Base-by-base conservation (phyloP, 2,329 filamentous ascomycete genomes). In the Aureobasidium sp. region DNA sequence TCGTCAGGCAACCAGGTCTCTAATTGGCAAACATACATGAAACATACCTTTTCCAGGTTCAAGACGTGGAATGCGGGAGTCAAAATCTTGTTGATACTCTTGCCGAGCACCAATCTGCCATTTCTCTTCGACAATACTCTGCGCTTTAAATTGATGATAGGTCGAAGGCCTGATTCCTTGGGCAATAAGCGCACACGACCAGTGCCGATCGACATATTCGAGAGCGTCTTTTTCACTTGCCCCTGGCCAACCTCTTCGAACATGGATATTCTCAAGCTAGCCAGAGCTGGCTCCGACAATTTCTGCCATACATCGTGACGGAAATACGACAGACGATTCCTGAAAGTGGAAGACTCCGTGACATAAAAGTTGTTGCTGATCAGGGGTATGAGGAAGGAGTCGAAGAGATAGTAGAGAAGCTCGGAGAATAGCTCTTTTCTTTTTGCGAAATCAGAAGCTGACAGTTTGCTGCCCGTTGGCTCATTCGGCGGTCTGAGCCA, bases 351-450 rank as follows among this genome's bases (percentile, higher is more conserved):
- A 0, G 91, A 94, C 73, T 99, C 94, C 0, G 94, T 99, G 41
- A 97, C 89, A 70, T 97, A 93, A 70, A 99, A 99, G 69, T 94
- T 92, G 65, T 84, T 86, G 37, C 90, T 85, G 52, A 97, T 83
- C 8, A 99, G 80, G 10, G 94, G 93, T 68, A 97, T 89, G 62
- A 99, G 71, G 26, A 97, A 80, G 0, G 92, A 97, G 74, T 99
- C 94, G 69, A 99, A 94, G 4, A 96, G 67, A 72, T 92, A 99
- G 76, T 97, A 97, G 7, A 97, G 69, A 63, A 97, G 86, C 72
- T 99, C 94, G 59, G 86, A 76, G 53, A 97, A 84, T 0, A 97
- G 80, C 70, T 97, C 89, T 29, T 77, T 79, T 12, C 92, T 86
- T 73, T 97, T 97, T 7, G 77, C 76, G 34, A 83, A 78, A 70